A percentile compares a stretch with the other conserved stretches of the same genome.
These are phyloP conservation scores for Aspergillus viridinutans DNA, from an alignment of 2,329 filamentous ascomycete species.

Conservation along the genomic window DNA sequence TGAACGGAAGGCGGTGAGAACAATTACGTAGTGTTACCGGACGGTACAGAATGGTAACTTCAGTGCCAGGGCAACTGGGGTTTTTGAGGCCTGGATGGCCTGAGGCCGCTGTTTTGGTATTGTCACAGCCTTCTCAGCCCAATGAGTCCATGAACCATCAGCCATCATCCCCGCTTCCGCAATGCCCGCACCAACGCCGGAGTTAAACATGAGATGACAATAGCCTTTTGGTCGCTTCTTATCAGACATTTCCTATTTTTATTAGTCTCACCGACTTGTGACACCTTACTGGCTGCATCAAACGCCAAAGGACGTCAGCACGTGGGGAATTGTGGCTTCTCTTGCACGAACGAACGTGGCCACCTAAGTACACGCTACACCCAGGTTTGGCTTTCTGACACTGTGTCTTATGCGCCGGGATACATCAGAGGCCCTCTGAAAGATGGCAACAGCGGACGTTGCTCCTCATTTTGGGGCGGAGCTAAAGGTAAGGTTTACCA, in stretches of 20 bases:
- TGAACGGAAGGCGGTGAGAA: conserved; percentile 12
- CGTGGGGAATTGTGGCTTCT: not conserved
- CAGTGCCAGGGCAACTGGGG: not conserved
- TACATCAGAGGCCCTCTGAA: conserved; percentile 14
- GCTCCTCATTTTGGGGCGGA: conserved; percentile 87
- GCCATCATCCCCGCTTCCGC: conserved; percentile 26
- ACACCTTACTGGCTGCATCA: not conserved
- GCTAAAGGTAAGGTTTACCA: conserved; percentile 66
- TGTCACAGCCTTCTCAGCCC: conserved; percentile 19
- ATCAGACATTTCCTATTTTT: not conserved
- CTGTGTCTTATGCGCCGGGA: conserved; percentile 21
- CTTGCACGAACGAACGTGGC: not conserved
- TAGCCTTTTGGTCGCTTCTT: not conserved
- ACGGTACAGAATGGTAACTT: not conserved
- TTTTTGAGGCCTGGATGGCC: conserved; percentile 10
- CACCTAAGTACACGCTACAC: not conserved
- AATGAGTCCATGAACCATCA: conserved; percentile 3
- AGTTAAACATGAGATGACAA: not conserved
- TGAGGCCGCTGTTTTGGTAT: conserved; percentile 20
- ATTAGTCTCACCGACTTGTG: not conserved
- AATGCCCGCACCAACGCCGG: conserved; percentile 4
- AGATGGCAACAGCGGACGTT: conserved; percentile 78
- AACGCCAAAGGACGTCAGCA: not conserved
- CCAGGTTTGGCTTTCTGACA: conserved; percentile 1
- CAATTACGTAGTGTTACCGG: not conserved